Evolutionary conservation across 306 rosid species (phyloP), one percentile per base, ranked within the genome.

Genomic region (Sechiopsis laciniata): DNA sequence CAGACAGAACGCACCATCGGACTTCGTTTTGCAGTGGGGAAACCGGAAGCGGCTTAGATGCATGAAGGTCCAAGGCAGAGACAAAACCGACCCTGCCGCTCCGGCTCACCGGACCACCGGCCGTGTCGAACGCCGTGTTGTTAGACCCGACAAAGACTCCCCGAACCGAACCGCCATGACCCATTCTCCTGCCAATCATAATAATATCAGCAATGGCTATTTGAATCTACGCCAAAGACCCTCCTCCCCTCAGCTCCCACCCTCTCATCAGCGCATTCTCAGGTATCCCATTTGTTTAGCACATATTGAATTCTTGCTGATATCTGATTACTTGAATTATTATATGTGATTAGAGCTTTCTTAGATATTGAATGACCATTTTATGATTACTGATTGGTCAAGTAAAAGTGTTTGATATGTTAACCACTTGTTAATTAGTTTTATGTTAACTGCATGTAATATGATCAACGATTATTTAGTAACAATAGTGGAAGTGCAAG

Each of bases 1-100:
- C 10, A 77, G 86, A 22, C 91, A 81, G 12, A 84, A 88, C 76
- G 71, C 96, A 62, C 55, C 92, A 72, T 80, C 95, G 2, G 90
- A 88, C 74, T 87, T 90, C 72, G 89, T 81, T 20, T 79, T 88
- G 73, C 91, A 84, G 83, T 92, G 97, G 97, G 97, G 97, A 52
- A 92, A 88, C 81, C 89, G 95, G 73, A 92, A 92, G 88, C 86
- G 97, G 66, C 88, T 84, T 45, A 69, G 97, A 82, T 92, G 92
- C 75, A 92, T 87, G 97, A 92, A 92, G 87, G 86, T 88, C 54
- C 96, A 87, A 89, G 92, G 84, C 40, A 90, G 86, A 75, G 92
- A 90, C 79, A 75, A 75, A 59, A 42, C 20, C 9, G 83, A 86
- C 75, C 80, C 89, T 40, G 48, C 88, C 57, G 84, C 77, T 45